A percentile compares a stretch with the other conserved stretches of the same genome.
Evolutionary conservation across 2,329 filamentous ascomycete genomes (phyloP).

Genomic region (Cladophialophora psammophila): DNA sequence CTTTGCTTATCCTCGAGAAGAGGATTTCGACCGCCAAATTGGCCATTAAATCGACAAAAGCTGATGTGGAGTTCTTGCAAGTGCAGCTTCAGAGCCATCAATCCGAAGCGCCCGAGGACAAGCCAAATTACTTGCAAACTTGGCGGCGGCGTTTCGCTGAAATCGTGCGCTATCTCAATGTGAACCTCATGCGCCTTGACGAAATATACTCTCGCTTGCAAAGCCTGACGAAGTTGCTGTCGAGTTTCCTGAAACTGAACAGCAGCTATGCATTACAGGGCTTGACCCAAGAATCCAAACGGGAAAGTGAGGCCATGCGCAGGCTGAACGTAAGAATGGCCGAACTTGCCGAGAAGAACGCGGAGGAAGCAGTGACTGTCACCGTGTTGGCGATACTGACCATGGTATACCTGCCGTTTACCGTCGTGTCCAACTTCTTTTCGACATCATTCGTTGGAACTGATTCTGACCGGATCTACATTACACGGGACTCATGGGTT

Average conservation of each 20-base stretch:
- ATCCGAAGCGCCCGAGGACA: neutral
- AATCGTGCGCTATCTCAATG: constrained; percentile 8
- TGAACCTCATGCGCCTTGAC: constrained; percentile 8
- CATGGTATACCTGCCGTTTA: constrained; percentile 27
- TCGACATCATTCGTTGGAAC: constrained; percentile 28
- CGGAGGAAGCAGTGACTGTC: constrained; percentile 25
- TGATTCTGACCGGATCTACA: constrained; percentile 9
- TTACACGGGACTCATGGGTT: constrained; percentile 28
- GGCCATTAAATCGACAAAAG: constrained; percentile 12
- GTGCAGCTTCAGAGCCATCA: constrained; percentile 3
- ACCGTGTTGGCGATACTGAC: constrained; percentile 30
- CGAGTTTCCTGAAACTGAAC: constrained; percentile 27
- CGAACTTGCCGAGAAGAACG: constrained; percentile 22
- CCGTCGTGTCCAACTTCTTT: constrained; percentile 31
- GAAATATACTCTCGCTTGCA: constrained; percentile 3
- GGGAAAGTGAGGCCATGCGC: constrained; percentile 22
- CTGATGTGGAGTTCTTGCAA: constrained; percentile 4
- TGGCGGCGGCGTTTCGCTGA: neutral
- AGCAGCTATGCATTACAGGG: constrained; percentile 19
- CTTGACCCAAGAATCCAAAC: constrained; percentile 21
- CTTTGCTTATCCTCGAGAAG: constrained; percentile 15
- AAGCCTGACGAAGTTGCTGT: constrained; percentile 13
- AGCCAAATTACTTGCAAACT: neutral
- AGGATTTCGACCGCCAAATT: constrained; percentile 6
- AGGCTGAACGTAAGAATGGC: constrained; percentile 22